A percentile compares a stretch with the other conserved stretches of the same genome.
phyloP scores from a whole-genome alignment of 805 yeast species.

The Ogataea methanolica region DNA sequence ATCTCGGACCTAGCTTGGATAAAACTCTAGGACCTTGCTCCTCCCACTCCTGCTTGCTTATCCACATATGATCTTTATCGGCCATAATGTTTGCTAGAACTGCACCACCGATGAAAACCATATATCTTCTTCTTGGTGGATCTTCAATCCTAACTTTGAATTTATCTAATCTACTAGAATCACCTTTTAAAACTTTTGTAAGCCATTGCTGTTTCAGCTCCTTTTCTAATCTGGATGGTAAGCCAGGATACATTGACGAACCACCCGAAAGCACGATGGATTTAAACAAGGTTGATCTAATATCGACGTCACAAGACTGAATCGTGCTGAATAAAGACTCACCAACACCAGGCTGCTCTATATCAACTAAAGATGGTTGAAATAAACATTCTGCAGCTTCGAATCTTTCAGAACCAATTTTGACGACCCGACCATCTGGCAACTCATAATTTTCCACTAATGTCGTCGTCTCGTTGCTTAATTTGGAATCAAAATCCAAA shows the following conservation, averaged over 20 bases:
- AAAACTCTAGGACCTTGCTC: conserved; percentile 89
- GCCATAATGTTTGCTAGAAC: conserved; percentile 97
- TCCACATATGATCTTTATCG: conserved; percentile 98
- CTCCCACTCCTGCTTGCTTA: conserved; percentile 93
- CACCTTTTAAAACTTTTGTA: conserved; percentile 79
- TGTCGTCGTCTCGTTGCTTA: conserved; percentile 93
- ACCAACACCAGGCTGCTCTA: conserved; percentile 96
- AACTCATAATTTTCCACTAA: conserved; percentile 87
- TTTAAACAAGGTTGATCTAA: conserved; percentile 80
- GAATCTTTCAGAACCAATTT: conserved; percentile 91
- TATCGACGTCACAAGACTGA: conserved; percentile 92
- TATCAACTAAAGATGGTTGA: conserved; percentile 93
- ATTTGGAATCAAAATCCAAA: conserved; percentile 78
- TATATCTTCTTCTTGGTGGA: conserved; percentile 97
- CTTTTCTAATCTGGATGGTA: conserved; percentile 91
- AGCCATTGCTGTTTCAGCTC: conserved; percentile 97
- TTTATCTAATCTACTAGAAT: conserved; percentile 79
- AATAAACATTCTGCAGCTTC: conserved; percentile 96
- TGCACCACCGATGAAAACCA: conserved; percentile 99
- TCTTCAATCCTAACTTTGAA: conserved; percentile 97
- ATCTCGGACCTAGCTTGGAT: conserved; percentile 89
- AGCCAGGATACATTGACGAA: conserved; percentile 97
- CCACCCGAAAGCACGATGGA: conserved; percentile 97
- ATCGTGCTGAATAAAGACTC: conserved; percentile 88
- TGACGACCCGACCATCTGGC: conserved; percentile 94